Base-by-base conservation (phyloP, 345 rosid genomes). In the Rhizophora apiculata region DNA sequence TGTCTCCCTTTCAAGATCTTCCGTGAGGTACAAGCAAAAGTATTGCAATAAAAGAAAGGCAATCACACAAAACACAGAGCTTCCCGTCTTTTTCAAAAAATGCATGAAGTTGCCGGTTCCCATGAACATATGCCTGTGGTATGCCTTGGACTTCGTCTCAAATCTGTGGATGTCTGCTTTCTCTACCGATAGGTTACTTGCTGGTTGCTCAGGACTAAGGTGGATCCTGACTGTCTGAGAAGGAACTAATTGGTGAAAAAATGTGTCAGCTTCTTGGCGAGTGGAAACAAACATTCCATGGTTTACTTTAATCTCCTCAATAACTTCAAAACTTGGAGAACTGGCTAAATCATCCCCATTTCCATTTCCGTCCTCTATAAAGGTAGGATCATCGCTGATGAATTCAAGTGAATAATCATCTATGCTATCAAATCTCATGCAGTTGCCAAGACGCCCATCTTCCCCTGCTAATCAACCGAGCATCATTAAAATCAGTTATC, bases 181-280 rank as follows among this genome's bases (percentile, higher is more conserved):
- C 61, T 67, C 55, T 21, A 73, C 36, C 1, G 60, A 72, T 59
- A 76, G 63, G 34, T 76, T 74, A 34, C 34, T 69, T 30, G 70
- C 27, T 16, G 62, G 32, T 10, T 31, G 81, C 6, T 34, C 37
- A 34, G 82, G 90, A 75, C 87, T 85, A 24, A 82, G 81, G 63
- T 87, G 91, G 68, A 91, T 90, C 71, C 85, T 77, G 30, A 94
- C 85, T 0, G 85, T 87, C 72, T 94, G 89, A 3, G 96, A 89
- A 54, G 98, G 98, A 59, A 88, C 86, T 31, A 86, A 76, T 68
- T 84, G 87, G 81, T 94, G 97, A 57, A 91, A 91, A 82, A 88
- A 85, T n/a, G 98, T 94, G 55, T 91, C 79, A 8, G 97, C 87
- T 63, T 62, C 94, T 74, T 89, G 97, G 39, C 87, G 86, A 62